Evolutionary conservation across 768 basidiomycete species (phyloP).

Genomic region (Lentinula lateritia): DNA sequence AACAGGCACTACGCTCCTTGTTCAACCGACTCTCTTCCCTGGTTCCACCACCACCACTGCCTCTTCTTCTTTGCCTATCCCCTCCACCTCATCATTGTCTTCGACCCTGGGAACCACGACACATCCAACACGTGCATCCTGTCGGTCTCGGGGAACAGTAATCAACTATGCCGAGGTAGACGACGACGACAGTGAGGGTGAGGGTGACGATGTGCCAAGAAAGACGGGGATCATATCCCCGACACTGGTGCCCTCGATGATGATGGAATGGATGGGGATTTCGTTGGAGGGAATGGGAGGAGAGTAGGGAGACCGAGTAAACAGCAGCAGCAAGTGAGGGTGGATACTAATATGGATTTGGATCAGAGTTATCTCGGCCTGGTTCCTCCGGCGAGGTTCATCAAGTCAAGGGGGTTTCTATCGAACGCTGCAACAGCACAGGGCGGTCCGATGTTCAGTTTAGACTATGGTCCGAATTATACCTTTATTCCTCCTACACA

Average conservation of each 20-base stretch:
- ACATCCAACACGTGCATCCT: conserved; percentile 33
- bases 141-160: conserved; percentile 48
- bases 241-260: conserved; percentile 30
- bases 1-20: conserved; percentile 82
- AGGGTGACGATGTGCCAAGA: conserved; percentile 77
- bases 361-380: conserved; percentile 90
- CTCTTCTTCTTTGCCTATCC: conserved; percentile 15
- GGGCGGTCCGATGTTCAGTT: neutral
- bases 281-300: conserved; percentile 33
- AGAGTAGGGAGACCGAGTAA: conserved; percentile 39
- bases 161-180: conserved; percentile 74
- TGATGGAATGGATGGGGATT: neutral
- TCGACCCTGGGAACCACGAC: conserved; percentile 8
- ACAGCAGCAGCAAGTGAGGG: conserved; percentile 28
- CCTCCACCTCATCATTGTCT: conserved; percentile 30
- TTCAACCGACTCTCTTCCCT: conserved; percentile 72
- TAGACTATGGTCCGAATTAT: conserved; percentile 12
- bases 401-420: conserved; percentile 52
- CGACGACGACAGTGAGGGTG: conserved; percentile 76
- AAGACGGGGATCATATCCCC: conserved; percentile 77
- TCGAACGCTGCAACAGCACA: conserved; percentile 28
- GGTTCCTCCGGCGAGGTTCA: conserved; percentile 75
- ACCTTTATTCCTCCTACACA: neutral
- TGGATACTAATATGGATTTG: too few relatives aligned
- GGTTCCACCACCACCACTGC: conserved; percentile 11